Base-by-base conservation (phyloP, 2,329 filamentous ascomycete genomes). In the Calonectria pteridis region DNA sequence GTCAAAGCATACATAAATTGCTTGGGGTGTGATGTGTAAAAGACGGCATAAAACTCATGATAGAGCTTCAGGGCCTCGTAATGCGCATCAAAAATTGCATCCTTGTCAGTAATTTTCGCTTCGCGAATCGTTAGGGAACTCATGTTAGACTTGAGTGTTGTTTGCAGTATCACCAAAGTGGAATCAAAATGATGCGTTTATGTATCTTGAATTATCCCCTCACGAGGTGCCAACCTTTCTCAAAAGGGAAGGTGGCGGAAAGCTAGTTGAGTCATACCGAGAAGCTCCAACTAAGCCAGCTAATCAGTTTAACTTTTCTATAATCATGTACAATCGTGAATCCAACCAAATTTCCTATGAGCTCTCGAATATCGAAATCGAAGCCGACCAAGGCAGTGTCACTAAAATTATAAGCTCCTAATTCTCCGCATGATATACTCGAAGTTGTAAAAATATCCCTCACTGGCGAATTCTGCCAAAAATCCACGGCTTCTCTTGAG, bases 1-100 rank as follows among this genome's bases (percentile, higher is more conserved):
- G 75, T 78, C 9, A 73, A 73, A 7, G 77, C 33, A 10, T 67
- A 73, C 50, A 79, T 69, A 0, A 78, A 29, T 14, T 79, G 76
- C 43, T 68, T 49, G 16, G 78, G 77, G 50, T 79, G 71, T 0
- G n/a, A 58, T 33, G 73, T 62, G 29, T 79, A 79, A 67, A 80
- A 72, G 14, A 76, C 77, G 10, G 69, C 77, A 51, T 80, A 80
- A 50, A 80, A 80, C 2, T 72, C 69, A 43, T 80, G 69, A 37
- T 78, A 79, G 7, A n/a, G n/a, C 6, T 51, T 40, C 3, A 80
- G 62, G 2, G 78, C 78, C 18, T 70, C 62, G 35, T 73, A 71
- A 51, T 80, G 78, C n/a, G 77, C 68, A n/a, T 51, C 28, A 11
- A 71, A 72, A 51, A 80, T 78, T 16, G 75, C 55, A 40, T 74